Evolutionary conservation across 805 yeast genomes (phyloP), one percentile per base, ranked within the genome.

Genomic region (Cyberlindnera mycetangii): DNA sequence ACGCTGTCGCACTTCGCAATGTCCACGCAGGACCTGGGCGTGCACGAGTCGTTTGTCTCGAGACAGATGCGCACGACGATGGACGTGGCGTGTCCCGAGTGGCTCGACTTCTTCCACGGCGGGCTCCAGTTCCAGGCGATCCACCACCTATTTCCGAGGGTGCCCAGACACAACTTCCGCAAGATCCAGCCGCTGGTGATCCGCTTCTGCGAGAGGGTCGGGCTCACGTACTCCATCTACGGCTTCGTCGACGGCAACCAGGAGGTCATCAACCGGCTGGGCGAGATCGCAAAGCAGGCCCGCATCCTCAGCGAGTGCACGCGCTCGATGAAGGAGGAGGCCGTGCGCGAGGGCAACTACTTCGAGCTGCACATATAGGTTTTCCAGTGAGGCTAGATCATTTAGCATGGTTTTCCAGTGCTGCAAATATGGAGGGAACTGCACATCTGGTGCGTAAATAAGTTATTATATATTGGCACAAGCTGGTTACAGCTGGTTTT

Each of bases 71-170:
- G 97, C 55, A 89, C 97, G 2, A 89, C 96, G 3, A 89, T 89
- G 96, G 97, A 89, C 61, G 96, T 89, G 27, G 92, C 85, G 55
- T 89, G 97, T 68, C 96, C 97, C 3, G 83, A 78, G 50, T 89
- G 96, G 96, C 72, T 89, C 39, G 97, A 89, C 62, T 89, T 79
- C 56, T 72, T 89, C 58, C 97, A 89, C 59, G 97, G 97, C 8
- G 97, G 97, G 0, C 73, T 89, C 43, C 97, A 89, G 64, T 89
- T 87, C 69, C 97, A 89, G 61, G 93, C 90, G 0, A 79, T 89
- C 41, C 97, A 89, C 62, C 97, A 89, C 61, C 70, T 89, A 54
- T 89, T 89, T 63, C 97, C 97, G 22, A 71, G 97, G 47, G 62
- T 89, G 55, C 97, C 97, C 18, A 74, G 96, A 47, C 96, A 89